Base-by-base conservation (phyloP, 1,139 yeast genomes). In the Schwanniomyces etchellsii region DNA sequence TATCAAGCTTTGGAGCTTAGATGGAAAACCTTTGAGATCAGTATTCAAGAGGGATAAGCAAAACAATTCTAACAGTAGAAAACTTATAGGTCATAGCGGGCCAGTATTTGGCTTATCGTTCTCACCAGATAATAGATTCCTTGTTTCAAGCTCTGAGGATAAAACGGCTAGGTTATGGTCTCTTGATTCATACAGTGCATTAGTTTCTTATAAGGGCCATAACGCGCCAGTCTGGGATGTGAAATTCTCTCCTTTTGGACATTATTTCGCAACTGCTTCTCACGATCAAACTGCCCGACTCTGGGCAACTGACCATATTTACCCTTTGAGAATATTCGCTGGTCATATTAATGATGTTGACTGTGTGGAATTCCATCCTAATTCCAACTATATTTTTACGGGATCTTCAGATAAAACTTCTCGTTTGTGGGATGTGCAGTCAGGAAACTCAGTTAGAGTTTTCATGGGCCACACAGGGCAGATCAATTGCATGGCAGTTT, bases 191-290 rank as follows among this genome's bases (percentile, higher is more conserved):
- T 86, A 77, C 50, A 77, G 93, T 1, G 81, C 95, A 2, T 67
- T 93, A 30, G 98, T 91, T 2, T 75, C 91, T n/a, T 91, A 91
- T 57, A 86, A 85, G 52, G 97, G 97, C 4, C 99, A 93, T 53
- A 86, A 81, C 45, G 95, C 84, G 43, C 97, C 98, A 1, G 82
- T 93, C 17, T 93, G 98, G 98, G 98, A 93, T 51, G 96, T 91
- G 4, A 75, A 83, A 44, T 91, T 88, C 49, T 81, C 95, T 3
- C 98, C 98, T 2, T 64, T 84, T 48, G 98, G 98, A 2, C 97
- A 91, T 58, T 93, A 93, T 60, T 93, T 93, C 57, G 96, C 94
- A 9, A 88, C 96, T 0, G 96, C 95, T 0, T 86, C 96, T 3
- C 96, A 89, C 50, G 99, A 93, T 51, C 96, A 89, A 54, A 93